Evolutionary conservation across 257 asterid genomes (phyloP), one percentile per base, ranked within the genome.

Genomic region (Craterostigma plantagineum): DNA sequence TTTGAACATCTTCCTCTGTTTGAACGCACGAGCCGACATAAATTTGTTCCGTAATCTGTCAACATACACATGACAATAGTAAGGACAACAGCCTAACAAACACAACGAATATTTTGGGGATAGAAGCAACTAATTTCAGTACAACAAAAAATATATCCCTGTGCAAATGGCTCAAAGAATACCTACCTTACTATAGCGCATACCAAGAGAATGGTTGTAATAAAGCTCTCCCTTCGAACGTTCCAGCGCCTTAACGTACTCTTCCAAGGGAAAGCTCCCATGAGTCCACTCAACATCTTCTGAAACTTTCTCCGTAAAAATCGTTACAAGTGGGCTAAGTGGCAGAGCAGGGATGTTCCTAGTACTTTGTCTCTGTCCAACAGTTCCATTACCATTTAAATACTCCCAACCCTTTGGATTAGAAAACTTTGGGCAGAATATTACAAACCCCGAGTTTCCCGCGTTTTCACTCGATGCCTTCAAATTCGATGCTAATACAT

Each of bases 11-110:
- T 57, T 76, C 65, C 58, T 70, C 92, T 50, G 75, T 68, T 70
- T 79, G 94, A 47, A 90, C 75, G 48, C 98, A 90, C 17, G 98
- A 90, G 18, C 98, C 98, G 30, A 83, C 92, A 45, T 72, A 79
- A 49, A 83, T 79, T 67, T 90, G 98, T 65, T 90, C 98, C 7
- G 98, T 90, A 66, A 90, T 79, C 98, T 90, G 59, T 44, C 57
- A 58, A 16, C 55, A 42, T 11, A 65, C 56, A 46, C 46, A 10
- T 38, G 59, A 48, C 15, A 23, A 23, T 23, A 2, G 6, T 23
- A 23, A 23, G 30, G 30, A 6, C n/a, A n/a, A n/a, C n/a, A n/a
- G n/a, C n/a, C n/a, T n/a, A n/a, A n/a, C n/a, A n/a, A n/a, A n/a
- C n/a, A n/a, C n/a, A 23, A 23, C 30, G 30, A 23, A 23, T 23